Conservation (phyloP, 176 grass and related monocot genomes). For the Musa schizocarpa region DNA sequence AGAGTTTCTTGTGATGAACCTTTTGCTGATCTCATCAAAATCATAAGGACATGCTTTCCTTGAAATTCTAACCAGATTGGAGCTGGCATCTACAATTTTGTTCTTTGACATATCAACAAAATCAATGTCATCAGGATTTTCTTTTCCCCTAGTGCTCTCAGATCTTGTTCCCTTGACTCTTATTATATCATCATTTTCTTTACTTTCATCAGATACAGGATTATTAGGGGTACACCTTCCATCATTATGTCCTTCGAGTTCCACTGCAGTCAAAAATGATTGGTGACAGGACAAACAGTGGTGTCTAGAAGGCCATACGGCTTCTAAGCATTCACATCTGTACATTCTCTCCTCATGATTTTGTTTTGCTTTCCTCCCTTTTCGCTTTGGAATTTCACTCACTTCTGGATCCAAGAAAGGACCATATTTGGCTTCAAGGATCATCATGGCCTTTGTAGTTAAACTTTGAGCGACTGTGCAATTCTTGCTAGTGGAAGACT, state of each 20-base stretch:
- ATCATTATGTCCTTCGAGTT: conserved; percentile 72
- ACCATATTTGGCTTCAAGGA: conserved; percentile 73
- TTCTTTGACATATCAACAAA: conserved; percentile 23
- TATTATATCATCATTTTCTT: conserved; percentile 41
- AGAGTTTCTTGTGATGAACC: conserved; percentile 57
- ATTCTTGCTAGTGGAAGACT: conserved; percentile 23
- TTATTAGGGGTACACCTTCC: conserved; percentile 45
- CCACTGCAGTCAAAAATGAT: conserved; percentile 34
- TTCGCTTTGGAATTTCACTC: conserved; percentile 51
- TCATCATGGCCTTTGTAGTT: conserved; percentile 49
- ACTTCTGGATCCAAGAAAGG: conserved; percentile 40
- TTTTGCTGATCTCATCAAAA: conserved; percentile 72
- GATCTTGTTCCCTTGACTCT: conserved; percentile 45
- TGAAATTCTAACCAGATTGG: conserved; percentile 7
- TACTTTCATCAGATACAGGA: conserved; percentile 23
- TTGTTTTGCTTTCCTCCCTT: conserved; percentile 46
- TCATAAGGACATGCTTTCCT: conserved; percentile 63
- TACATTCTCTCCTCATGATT: conserved; percentile 56
- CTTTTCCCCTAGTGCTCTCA: conserved; percentile 43
- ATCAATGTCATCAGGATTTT: conserved; percentile 18
- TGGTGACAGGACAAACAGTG: conserved; percentile 85
- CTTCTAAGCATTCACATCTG: conserved; percentile 82
- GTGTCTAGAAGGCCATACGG: conserved; percentile 61
- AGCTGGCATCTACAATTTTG: conserved; percentile 17
- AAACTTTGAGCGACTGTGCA: conserved; percentile 26